Percentiles rank a stretch among this genome's conserved stretches.
phyloP scores from a whole-genome alignment of 768 basidiomycete species.

The Xerocomellus amylosporus region DNA sequence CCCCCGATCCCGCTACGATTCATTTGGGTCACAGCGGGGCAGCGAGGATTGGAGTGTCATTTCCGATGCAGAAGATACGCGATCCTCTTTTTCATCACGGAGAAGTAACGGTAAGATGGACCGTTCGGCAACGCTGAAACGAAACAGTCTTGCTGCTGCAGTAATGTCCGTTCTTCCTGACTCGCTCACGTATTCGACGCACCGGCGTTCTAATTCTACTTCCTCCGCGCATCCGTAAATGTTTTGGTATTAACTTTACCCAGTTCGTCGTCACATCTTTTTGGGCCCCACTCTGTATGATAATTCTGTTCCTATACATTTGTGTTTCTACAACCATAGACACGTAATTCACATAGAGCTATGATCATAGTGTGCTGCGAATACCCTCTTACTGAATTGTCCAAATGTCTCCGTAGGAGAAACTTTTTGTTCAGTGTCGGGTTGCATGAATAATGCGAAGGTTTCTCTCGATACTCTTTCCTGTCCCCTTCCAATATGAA shows the following conservation, averaged over 20 bases:
- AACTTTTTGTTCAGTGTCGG: conserved; percentile 75
- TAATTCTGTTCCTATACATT: conserved; percentile 7
- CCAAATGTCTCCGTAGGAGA: conserved; percentile 78
- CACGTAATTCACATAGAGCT: conserved; percentile 19
- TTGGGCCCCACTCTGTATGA: neutral
- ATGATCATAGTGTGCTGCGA: conserved; percentile 49
- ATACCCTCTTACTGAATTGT: conserved; percentile 81
- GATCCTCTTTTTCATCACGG: conserved; percentile 54
- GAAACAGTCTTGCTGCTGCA: conserved; percentile 61
- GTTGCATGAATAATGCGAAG: conserved; percentile 87
- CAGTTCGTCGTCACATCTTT: neutral
- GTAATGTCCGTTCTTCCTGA: conserved; percentile 62
- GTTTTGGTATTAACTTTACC: neutral
- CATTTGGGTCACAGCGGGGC: conserved; percentile 51
- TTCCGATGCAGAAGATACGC: conserved; percentile 66
- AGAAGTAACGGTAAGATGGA: conserved; percentile 38
- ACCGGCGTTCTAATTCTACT: conserved; percentile 39
- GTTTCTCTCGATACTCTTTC: conserved; percentile 77
- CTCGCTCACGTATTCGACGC: conserved; percentile 42
- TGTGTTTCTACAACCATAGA: conserved; percentile 6
- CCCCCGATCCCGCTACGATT: conserved; percentile 50
- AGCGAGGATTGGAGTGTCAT: conserved; percentile 91
- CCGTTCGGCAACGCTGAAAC: conserved; percentile 45
- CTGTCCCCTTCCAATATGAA: conserved; percentile 62
- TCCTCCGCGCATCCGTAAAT: conserved; percentile 26